phyloP scores from a whole-genome alignment of 345 rosid genomes.

The Gossypium thurberi region DNA sequence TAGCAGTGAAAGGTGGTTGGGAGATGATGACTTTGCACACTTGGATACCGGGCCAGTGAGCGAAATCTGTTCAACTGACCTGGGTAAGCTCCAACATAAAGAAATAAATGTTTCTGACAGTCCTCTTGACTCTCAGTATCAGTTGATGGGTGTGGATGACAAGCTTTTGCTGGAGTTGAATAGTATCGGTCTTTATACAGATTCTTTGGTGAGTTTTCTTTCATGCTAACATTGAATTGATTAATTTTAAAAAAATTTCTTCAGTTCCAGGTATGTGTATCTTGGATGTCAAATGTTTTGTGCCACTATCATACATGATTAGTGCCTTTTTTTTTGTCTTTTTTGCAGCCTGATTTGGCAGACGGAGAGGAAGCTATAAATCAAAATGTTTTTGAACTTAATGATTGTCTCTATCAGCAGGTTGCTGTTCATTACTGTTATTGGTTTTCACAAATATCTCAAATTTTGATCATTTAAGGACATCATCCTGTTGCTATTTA shows the following conservation, averaged over 20 bases:
- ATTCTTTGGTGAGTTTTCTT: slow-evolving; percentile 54
- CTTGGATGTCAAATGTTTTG: neutral
- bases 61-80: slow-evolving; percentile 62
- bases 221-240: neutral
- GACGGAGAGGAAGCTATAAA: slow-evolving; percentile 63
- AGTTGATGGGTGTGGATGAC: slow-evolving; percentile 64
- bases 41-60: slow-evolving; percentile 45
- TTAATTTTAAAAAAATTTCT: neutral
- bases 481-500: neutral
- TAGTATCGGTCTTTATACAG: slow-evolving; percentile 80
- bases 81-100: slow-evolving; percentile 45
- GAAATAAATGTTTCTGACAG: slow-evolving; percentile 39
- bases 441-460: neutral
- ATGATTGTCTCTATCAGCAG: slow-evolving; percentile 67
- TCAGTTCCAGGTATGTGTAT: neutral
- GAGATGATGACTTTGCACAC: slow-evolving; percentile 67
- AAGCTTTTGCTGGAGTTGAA: slow-evolving; percentile 76
- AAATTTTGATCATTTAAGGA: neutral
- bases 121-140: slow-evolving; percentile 62
- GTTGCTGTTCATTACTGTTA: slow-evolving; percentile 25
- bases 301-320: slow-evolving; percentile 5
- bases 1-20: slow-evolving; percentile 69
- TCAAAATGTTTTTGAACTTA: slow-evolving; percentile 59
- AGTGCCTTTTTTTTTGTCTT: slow-evolving; percentile 4
- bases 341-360: slow-evolving; percentile 78